Evolutionary conservation across 371 early-diverging fungal genomes (phyloP), one percentile per base, ranked within the genome.

Genomic region (Syncephalastrum racemosum): DNA sequence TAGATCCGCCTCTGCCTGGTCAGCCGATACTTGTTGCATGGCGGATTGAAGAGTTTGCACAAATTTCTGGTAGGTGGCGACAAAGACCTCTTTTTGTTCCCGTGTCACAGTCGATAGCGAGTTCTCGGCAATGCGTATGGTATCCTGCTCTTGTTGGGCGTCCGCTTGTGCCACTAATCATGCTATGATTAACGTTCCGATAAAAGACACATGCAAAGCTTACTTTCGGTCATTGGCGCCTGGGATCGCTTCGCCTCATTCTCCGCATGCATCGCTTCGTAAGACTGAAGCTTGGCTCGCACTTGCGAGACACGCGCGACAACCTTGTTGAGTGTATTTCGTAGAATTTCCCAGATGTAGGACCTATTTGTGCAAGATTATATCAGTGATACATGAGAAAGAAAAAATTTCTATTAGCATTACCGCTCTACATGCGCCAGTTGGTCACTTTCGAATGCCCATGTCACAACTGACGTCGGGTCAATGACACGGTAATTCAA

Each of bases 401-500:
- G 40, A 41, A n/a, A 45, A 22, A 52, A 2, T 15, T 13, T n/a
- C 36, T 52, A 10, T 27, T 12, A 15, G 10, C 24, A 43, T 45
- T 76, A 81, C 73, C 78, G 75, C 64, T 76, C 75, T 60, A 77
- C 80, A 51, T 75, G 71, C 36, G 82, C 73, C 7, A 83, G 67
- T 24, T 81, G 82, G 18, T 81, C 75, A 3, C 68, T 51, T 49
- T 79, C 78, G 65, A 95, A 87, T 13, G 89, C 72, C 91, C 93
- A 90, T 19, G 79, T 71, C 22, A 96, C 79, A 25, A 97, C 86
- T 15, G 87, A 83, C 20, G 75, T 69, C 19, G 94, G 91, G 56
- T 93, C 93, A 53, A 96, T 81, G 4, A 97, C 84, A 45, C 94
- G 87, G 76, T 97, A 97, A 67, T 93, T 95, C 54, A 94, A 70